These are phyloP conservation scores for Xanthoconium separans DNA, from an alignment of 1,284 basidiomycete species.

Conservation along the genomic window DNA sequence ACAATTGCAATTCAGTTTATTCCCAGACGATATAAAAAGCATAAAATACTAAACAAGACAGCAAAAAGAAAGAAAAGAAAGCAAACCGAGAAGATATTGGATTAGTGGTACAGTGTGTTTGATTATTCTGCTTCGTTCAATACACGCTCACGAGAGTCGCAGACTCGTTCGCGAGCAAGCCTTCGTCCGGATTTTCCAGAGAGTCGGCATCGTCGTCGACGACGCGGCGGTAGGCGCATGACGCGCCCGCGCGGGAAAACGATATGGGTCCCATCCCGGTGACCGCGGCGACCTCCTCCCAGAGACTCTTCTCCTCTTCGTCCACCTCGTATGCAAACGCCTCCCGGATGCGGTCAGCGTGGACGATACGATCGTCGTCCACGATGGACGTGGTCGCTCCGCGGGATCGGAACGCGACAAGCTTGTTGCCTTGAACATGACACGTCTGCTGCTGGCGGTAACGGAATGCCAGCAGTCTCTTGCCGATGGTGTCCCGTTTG, in stretches of 20 bases:
- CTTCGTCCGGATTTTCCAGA: constrained; percentile 18
- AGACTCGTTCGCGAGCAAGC: constrained; percentile 18
- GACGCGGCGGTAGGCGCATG: constrained; percentile 9
- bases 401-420: neutral
- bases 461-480: constrained; percentile 22
- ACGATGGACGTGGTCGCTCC: neutral
- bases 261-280: constrained; percentile 14
- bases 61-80: neutral
- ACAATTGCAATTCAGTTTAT: constrained; percentile 10
- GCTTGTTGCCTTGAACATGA: constrained; percentile 8
- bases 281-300: constrained; percentile 29
- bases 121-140: constrained; percentile 6
- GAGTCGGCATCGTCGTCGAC: constrained; percentile 12
- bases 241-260: constrained; percentile 16
- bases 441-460: constrained; percentile 14
- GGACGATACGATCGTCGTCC: constrained; percentile 9
- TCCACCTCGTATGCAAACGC: constrained; percentile 21
- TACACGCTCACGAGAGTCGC: constrained; percentile 22
- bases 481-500: constrained; percentile 26
- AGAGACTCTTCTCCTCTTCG: constrained; percentile 30
- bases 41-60: constrained; percentile 20
- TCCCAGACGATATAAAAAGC: constrained; percentile 18
- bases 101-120: constrained; percentile 9
- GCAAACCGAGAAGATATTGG: neutral
- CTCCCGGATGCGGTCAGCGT: constrained; percentile 13